Percentiles rank a stretch among this genome's conserved stretches.
Conservation (phyloP, 768 basidiomycete species). For the Boletus fagicola region DNA sequence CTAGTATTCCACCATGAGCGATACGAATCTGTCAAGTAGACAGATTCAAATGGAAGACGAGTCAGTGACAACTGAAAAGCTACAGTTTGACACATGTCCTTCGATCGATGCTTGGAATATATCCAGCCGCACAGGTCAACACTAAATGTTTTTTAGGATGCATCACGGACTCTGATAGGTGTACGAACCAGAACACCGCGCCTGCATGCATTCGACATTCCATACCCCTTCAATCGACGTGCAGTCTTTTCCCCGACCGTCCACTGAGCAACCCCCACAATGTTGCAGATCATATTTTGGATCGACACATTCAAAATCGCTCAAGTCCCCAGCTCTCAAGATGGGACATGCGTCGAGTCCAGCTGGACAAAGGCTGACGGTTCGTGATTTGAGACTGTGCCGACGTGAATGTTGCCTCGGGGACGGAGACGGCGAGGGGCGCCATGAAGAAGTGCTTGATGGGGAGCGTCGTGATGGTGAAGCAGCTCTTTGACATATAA, state of each 20-base stretch:
- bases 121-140: conserved; percentile 15
- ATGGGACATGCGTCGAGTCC: conserved; percentile 60
- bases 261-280: conserved; percentile 72
- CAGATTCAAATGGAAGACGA: background rate
- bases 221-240: conserved; percentile 60
- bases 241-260: conserved; percentile 70
- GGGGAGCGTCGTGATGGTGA: conserved; percentile 23
- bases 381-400: conserved; percentile 37
- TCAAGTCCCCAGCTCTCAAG: conserved; percentile 34
- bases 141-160: conserved; percentile 4
- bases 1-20: background rate
- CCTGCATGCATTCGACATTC: conserved; percentile 67
- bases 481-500: conserved; percentile 40
- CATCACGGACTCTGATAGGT: background rate
- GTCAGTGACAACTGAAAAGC: background rate
- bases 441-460: conserved; percentile 22
- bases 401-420: conserved; percentile 24
- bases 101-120: conserved; percentile 12
- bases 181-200: conserved; percentile 50
- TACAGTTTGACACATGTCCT: conserved; percentile 16
- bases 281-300: conserved; percentile 58
- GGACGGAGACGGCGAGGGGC: conserved; percentile 38
- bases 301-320: conserved; percentile 66
- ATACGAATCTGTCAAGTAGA: background rate
- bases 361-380: conserved; percentile 46